phyloP scores from a whole-genome alignment of 108 stramenopile species.

The Fistulifera pelliculosa region DNA sequence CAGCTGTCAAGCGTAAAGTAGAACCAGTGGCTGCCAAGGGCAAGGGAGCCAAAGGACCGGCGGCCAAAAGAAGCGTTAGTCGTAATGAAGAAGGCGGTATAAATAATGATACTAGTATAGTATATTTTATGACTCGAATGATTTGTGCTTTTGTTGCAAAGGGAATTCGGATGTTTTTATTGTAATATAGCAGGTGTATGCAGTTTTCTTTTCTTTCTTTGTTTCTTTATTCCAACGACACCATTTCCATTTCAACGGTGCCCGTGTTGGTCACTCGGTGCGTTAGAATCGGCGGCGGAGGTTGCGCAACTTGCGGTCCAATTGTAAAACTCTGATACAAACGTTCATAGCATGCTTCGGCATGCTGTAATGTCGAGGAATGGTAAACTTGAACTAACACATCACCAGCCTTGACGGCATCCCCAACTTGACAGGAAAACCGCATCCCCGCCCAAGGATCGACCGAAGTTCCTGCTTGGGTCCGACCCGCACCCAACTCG shows the following conservation, averaged over 20 bases:
- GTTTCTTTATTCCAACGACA: neutral
- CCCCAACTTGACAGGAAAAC: conserved; percentile 46
- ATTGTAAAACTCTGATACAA: neutral
- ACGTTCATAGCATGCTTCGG: neutral
- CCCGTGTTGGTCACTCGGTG: neutral
- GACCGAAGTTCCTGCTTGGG: conserved; percentile 40
- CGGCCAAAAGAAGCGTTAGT: neutral
- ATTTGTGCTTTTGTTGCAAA: too few species aligned
- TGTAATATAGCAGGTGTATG: too few species aligned
- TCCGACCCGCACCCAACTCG: conserved; percentile 63
- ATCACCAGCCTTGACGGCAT: conserved; percentile 37
- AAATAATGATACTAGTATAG: too few species aligned
- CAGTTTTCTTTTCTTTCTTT: too few species aligned
- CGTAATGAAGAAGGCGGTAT: too few species aligned
- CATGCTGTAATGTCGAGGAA: neutral
- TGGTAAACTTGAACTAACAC: conserved; percentile 32
- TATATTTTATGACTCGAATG: too few species aligned
- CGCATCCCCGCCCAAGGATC: conserved; percentile 54
- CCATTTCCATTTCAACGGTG: neutral
- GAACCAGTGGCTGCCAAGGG: conserved; percentile 2
- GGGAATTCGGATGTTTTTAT: too few species aligned
- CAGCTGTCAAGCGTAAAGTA: conserved; percentile 32
- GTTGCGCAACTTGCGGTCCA: neutral
- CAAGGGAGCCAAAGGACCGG: conserved; percentile 9
- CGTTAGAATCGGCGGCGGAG: neutral